Conservation (phyloP, 148 eudicot species). For the Silene uniflora region DNA sequence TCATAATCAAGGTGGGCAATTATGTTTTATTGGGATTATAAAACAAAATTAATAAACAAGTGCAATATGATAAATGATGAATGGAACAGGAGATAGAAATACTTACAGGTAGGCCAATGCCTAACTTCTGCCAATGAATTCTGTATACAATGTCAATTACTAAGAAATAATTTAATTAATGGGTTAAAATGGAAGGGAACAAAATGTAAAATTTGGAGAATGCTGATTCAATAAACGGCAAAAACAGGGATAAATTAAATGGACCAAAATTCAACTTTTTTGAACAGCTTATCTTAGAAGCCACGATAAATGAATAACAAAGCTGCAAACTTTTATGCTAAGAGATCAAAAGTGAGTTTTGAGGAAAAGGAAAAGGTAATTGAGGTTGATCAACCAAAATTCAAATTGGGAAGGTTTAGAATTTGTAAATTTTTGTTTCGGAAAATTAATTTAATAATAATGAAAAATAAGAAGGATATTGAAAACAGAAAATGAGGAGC, state of each 20-base stretch:
- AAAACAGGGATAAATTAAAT: neutral
- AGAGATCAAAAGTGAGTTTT: neutral
- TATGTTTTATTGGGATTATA: neutral
- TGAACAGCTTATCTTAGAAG: slow-evolving; percentile 18
- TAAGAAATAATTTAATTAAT: neutral
- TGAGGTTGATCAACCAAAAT: neutral
- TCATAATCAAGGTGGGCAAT: neutral
- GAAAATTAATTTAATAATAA: neutral
- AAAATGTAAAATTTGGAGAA: neutral
- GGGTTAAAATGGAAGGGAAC: neutral
- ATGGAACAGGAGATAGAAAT: neutral
- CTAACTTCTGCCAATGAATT: slow-evolving; percentile 22
- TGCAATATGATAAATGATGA: neutral
- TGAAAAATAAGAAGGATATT: neutral
- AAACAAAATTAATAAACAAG: no score
- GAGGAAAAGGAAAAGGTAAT: neutral
- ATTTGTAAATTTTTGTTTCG: neutral
- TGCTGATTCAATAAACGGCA: slow-evolving; percentile 4
- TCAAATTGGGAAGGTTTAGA: neutral
- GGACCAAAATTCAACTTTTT: slow-evolving; percentile 3
- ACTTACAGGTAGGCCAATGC: slow-evolving; percentile 23
- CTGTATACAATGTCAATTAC: slow-evolving; percentile 4
- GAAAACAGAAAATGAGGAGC: neutral
- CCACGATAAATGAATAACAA: slow-evolving; percentile 20
- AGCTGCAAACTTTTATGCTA: slow-evolving; percentile 7